Conservation (phyloP, 2,329 filamentous ascomycete species). For the Botrytis hyacinthi region DNA sequence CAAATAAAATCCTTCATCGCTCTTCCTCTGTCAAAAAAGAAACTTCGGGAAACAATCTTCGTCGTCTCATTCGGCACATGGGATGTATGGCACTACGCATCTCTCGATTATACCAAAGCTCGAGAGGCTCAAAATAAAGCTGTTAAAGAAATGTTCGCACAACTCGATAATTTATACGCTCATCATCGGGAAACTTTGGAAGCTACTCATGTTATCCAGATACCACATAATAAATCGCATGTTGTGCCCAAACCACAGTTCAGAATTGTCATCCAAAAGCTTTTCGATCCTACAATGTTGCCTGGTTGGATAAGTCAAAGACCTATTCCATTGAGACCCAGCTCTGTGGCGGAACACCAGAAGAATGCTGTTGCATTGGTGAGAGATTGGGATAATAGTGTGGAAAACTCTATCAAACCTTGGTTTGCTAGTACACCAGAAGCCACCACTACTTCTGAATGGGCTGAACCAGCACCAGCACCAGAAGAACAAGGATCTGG, state of each 20-base stretch:
- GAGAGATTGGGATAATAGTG: constrained; percentile 48
- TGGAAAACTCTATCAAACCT: constrained; percentile 43
- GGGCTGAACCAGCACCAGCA: background rate
- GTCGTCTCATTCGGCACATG: constrained; percentile 38
- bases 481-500: background rate
- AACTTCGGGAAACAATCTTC: constrained; percentile 32
- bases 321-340: constrained; percentile 45
- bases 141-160: constrained; percentile 32
- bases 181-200: constrained; percentile 24
- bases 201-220: background rate
- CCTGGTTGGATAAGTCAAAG: constrained; percentile 52
- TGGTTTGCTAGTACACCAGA: constrained; percentile 42
- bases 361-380: constrained; percentile 54
- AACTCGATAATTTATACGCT: constrained; percentile 34
- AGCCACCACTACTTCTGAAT: background rate
- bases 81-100: constrained; percentile 37
- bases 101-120: constrained; percentile 26
- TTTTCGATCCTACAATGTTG: constrained; percentile 54
- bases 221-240: background rate
- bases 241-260: constrained; percentile 40
- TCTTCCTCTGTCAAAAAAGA: constrained; percentile 24
- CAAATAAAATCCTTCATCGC: constrained; percentile 35
- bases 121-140: constrained; percentile 26
- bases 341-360: constrained; percentile 51
- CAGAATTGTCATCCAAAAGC: constrained; percentile 50